Base-by-base conservation (phyloP, 805 yeast genomes). In the Blastobotrys parvus region DNA sequence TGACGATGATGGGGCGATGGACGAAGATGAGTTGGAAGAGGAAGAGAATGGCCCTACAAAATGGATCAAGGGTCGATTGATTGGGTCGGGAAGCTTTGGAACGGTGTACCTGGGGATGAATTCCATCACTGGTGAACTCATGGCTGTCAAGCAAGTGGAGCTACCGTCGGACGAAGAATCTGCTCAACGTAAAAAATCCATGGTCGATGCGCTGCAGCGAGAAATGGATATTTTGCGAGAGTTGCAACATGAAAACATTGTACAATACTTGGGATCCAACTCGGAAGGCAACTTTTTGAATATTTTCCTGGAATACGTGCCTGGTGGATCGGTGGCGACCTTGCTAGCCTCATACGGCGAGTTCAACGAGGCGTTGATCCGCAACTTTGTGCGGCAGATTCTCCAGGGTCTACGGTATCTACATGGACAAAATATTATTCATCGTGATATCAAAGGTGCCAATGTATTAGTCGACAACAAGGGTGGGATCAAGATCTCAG, bases 111-210 rank as follows among this genome's bases (percentile, higher is more conserved):
- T 92, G 30, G 98, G 97, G 0, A 78, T 92, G 79, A 86, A 89
- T 58, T 83, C 95, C 1, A 63, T 81, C 27, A 88, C 95, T 0
- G 98, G 98, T 35, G 97, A 88, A 58, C 69, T 92, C 41, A 86
- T 90, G 95, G 98, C 97, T 1, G 96, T 92, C 16, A 92, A 92
- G 58, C 96, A 89, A 60, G 96, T 92, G 1, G 82, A 81, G 38
- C 59, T 89, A 15, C 80, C 83, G 1, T 62, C 46, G 44, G 71
- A 56, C 16, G 54, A 50, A 29, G 59, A 47, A 37, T 64, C 35
- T 44, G 67, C 42, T 49, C 67, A 37, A 51, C 61, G 55, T 45
- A 73, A 72, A 48, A 63, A 62, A 41, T 65, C 68, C 45, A 80
- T 88, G 82, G 75, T 84, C 13, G 87, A 82, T 49, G 94, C 95